phyloP scores from a whole-genome alignment of 108 stramenopile species.

The Aurantiochytrium sp. region DNA sequence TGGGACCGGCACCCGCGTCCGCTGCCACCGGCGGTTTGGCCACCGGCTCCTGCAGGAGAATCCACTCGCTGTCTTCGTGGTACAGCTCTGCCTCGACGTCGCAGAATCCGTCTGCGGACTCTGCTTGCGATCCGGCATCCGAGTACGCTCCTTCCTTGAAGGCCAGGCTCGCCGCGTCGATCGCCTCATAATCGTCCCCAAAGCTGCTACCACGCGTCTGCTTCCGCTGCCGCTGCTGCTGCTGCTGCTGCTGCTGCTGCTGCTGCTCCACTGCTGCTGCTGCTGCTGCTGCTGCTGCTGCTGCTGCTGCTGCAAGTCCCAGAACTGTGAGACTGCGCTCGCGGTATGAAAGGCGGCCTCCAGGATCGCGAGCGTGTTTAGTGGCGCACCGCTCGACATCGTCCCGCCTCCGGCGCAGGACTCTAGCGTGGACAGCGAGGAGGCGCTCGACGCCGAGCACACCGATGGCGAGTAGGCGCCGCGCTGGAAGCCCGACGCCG shows the following conservation, averaged over 20 bases:
- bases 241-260: background rate
- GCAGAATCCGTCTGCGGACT: background rate
- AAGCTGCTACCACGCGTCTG: background rate
- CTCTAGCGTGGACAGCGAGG: constrained; percentile 15
- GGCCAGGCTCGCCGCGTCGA: background rate
- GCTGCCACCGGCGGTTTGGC: background rate
- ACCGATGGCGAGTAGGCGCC: background rate
- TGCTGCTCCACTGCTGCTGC: too few species aligned
- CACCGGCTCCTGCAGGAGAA: background rate
- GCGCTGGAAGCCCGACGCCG: background rate
- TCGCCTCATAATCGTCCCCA: background rate
- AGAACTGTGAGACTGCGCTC: background rate
- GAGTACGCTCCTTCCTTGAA: too few species aligned
- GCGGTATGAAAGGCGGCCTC: background rate
- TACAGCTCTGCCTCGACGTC: background rate
- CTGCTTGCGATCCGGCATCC: background rate
- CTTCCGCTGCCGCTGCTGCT: background rate
- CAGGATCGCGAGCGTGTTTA: background rate
- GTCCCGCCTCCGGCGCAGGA: background rate
- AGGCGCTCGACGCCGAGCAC: background rate
- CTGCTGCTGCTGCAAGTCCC: background rate
- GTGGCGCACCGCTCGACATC: too few species aligned
- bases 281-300: background rate
- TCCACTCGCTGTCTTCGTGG: background rate
- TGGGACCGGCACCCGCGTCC: background rate